These are phyloP conservation scores for Fusarium sp. DNA, from an alignment of 2,329 filamentous ascomycete genomes.

Conservation along the genomic window DNA sequence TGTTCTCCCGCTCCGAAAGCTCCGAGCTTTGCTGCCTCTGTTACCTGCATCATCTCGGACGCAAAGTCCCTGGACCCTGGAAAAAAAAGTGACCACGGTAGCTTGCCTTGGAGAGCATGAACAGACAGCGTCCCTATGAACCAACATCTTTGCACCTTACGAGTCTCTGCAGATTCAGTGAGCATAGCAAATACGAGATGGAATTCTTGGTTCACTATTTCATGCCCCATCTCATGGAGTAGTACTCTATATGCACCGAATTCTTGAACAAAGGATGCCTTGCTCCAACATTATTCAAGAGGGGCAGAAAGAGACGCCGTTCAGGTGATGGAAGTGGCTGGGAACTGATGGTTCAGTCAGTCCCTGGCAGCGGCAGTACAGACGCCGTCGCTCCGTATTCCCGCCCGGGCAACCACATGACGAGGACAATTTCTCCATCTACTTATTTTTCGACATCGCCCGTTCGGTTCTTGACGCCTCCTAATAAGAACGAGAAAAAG, in stretches of 20 bases:
- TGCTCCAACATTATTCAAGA: not conserved
- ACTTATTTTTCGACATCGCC: not conserved
- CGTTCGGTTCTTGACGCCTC: not conserved
- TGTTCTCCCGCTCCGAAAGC: not conserved
- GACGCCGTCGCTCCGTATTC: not conserved
- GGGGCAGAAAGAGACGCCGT: not conserved
- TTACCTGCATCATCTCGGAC: not conserved
- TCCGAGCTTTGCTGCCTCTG: not conserved
- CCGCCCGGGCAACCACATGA: not conserved
- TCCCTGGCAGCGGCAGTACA: conserved; percentile 5
- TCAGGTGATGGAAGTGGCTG: conserved; percentile 11
- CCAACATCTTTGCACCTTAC: not conserved
- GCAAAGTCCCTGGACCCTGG: not conserved
- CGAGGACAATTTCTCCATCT: not conserved
- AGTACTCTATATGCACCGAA: not conserved
- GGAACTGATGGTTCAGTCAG: not conserved
- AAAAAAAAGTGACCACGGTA: not conserved
- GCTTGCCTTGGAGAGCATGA: not conserved
- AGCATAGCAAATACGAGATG: not conserved
- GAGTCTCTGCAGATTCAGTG: not conserved
- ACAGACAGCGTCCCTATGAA: not conserved
- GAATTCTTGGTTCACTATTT: not conserved
- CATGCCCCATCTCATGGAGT: not conserved
- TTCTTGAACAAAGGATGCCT: not conserved
- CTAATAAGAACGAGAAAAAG: not conserved